Evolutionary conservation across 768 basidiomycete genomes (phyloP).

Genomic region (Rhodotorula diobovata): DNA sequence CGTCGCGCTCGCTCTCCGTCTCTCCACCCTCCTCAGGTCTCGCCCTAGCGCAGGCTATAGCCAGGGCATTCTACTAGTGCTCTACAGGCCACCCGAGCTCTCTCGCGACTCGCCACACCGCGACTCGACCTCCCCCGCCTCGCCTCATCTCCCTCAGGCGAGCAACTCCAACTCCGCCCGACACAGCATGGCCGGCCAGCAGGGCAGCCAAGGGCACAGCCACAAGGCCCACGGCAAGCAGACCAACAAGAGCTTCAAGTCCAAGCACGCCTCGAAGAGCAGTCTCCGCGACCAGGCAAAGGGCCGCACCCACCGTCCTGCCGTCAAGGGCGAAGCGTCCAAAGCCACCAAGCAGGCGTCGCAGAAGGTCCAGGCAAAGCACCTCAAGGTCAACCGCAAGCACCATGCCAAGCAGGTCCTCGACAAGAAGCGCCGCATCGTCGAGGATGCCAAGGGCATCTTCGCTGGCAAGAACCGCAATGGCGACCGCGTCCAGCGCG

Average conservation of each 20-base stretch:
- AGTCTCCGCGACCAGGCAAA: constrained; percentile 62
- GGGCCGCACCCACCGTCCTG: constrained; percentile 47
- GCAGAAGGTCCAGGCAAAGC: constrained; percentile 52
- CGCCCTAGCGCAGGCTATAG: no score
- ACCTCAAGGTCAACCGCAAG: constrained; percentile 70
- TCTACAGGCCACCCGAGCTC: no score
- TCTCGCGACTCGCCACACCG: background rate
- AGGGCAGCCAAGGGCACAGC: constrained; percentile 51
- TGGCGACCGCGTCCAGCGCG: constrained; percentile 70
- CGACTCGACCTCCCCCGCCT: background rate
- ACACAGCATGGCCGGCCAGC: background rate
- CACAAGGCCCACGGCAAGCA: constrained; percentile 85
- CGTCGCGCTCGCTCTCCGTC: no score
- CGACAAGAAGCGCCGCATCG: constrained; percentile 61
- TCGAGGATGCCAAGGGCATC: constrained; percentile 68
- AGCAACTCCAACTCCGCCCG: background rate
- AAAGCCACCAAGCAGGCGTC: constrained; percentile 36
- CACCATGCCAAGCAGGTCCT: constrained; percentile 83
- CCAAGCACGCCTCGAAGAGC: constrained; percentile 70
- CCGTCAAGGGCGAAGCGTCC: constrained; percentile 23
- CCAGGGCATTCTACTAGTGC: no score
- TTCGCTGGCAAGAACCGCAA: constrained; percentile 56
- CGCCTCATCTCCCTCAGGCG: background rate
- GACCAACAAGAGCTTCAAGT: constrained; percentile 89
- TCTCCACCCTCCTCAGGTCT: background rate